phyloP scores from a whole-genome alignment of 768 basidiomycete genomes.

The Trametes gibbosa region DNA sequence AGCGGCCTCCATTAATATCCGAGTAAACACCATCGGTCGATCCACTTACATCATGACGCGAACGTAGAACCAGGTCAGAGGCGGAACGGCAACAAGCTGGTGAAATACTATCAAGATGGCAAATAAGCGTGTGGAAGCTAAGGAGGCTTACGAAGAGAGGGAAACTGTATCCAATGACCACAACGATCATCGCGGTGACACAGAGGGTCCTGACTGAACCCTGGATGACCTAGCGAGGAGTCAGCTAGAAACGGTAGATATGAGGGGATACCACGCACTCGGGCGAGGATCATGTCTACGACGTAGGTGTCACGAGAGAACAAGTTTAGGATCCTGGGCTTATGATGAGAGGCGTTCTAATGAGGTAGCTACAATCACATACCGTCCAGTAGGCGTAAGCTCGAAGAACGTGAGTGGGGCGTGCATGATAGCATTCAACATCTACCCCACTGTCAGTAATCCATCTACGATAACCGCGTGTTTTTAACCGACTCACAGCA shows the following conservation, averaged over 20 bases:
- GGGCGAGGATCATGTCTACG: constrained; percentile 78
- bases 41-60: constrained; percentile 70
- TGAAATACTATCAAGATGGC: background rate
- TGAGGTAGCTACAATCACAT: constrained; percentile 17
- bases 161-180: constrained; percentile 79
- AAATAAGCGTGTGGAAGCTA: background rate
- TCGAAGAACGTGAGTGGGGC: constrained; percentile 91
- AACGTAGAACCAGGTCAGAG: constrained; percentile 77
- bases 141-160: constrained; percentile 55
- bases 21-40: constrained; percentile 21
- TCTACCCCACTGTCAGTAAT: constrained; percentile 40
- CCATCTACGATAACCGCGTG: background rate
- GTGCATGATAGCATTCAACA: constrained; percentile 76
- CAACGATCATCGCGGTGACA: constrained; percentile 53
- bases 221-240: constrained; percentile 49
- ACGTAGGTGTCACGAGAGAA: constrained; percentile 89
- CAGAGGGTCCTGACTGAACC: constrained; percentile 65
- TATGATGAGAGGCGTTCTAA: background rate
- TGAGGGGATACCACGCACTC: constrained; percentile 34
- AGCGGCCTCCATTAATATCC: background rate
- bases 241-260: background rate
- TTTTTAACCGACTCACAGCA: constrained; percentile 42
- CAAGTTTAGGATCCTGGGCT: constrained; percentile 73
- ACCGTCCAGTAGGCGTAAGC: constrained; percentile 82
- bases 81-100: constrained; percentile 62